phyloP scores from a whole-genome alignment of 495 filamentous ascomycete genomes.

The Annulohypoxylon nitens region DNA sequence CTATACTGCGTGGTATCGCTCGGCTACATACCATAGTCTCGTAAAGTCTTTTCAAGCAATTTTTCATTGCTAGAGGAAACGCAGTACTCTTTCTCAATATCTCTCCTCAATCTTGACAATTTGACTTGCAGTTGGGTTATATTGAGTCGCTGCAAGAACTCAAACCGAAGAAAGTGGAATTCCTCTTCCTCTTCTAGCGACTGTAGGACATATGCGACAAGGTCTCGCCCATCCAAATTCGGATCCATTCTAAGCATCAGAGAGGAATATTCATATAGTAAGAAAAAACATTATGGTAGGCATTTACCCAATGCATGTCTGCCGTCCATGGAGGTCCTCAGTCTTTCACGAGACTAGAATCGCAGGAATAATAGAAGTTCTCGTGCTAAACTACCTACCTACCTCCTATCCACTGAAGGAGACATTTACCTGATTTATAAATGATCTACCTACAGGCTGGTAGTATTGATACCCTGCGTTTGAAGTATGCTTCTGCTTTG shows the following conservation, averaged over 20 bases:
- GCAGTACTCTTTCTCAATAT: background rate
- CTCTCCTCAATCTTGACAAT: background rate
- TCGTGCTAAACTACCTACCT: background rate
- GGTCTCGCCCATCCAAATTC: background rate
- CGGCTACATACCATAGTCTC: background rate
- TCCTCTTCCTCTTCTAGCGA: conserved; percentile 2
- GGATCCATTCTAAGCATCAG: background rate
- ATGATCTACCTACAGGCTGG: too few relatives aligned
- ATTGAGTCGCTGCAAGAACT: conserved; percentile 5
- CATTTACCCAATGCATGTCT: background rate
- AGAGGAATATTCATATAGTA: background rate
- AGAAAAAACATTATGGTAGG: background rate
- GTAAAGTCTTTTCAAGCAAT: background rate
- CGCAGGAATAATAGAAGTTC: background rate
- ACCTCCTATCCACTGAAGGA: background rate
- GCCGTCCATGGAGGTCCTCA: background rate
- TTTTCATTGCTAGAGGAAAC: background rate
- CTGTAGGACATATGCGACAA: conserved; percentile 6
- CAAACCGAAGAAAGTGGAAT: conserved; percentile 5
- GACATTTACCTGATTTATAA: background rate
- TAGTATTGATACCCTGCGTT: background rate
- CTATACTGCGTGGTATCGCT: background rate
- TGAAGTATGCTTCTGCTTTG: background rate
- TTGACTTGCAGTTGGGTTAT: background rate
- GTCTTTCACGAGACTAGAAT: background rate